Base-by-base conservation (phyloP, 2,329 filamentous ascomycete genomes). In the Chaetomiaceae sp. region DNA sequence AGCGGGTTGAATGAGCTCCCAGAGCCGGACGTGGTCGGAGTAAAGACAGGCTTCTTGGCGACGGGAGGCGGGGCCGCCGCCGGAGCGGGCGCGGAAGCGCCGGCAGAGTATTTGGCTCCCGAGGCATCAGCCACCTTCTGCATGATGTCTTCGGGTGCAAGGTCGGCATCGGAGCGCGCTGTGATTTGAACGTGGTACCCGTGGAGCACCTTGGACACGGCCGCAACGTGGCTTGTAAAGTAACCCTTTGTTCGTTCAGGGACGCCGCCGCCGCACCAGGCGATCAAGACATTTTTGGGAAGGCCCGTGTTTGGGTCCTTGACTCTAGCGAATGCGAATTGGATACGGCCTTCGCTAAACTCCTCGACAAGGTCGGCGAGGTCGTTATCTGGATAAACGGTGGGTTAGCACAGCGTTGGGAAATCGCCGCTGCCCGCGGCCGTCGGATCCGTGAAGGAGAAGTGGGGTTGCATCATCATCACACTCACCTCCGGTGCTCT, bases 191-290 rank as follows among this genome's bases (percentile, higher is more conserved):
- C 90, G 68, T 99, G 93, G 69, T 97, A 99, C 59, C 93, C 90
- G 73, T 96, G 91, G 37, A 99, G 81, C 60, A 96, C 78, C 71
- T 96, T 96, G 55, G 90, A 85, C 33, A 97, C 90, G 42, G 89
- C 86, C 54, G 87, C 85, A 42, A 93, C 75, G 71, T 99, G 92
- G 72, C 90, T 96, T 59, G 89, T 96, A 68, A 99, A 99, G 72
- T 97, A 97, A 58, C 93, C 93, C 73, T 97, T 99, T 55, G 92
- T 97, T 63, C 92, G 80, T 72, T 99, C 93, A n/a, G 93, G 93
- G 14, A 99, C 93, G 61, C 93, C 93, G 65, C 95, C 92, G 59
- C 93, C 93, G 68, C 93, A 99, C 87, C 93, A 99, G 59, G 87
- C 91, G 66, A 99, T 89, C 59, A 99, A 78, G 53, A 95, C 89